These are phyloP conservation scores for Aspergillus sp. DNA, from an alignment of 2,329 filamentous ascomycete genomes.

Conservation along the genomic window DNA sequence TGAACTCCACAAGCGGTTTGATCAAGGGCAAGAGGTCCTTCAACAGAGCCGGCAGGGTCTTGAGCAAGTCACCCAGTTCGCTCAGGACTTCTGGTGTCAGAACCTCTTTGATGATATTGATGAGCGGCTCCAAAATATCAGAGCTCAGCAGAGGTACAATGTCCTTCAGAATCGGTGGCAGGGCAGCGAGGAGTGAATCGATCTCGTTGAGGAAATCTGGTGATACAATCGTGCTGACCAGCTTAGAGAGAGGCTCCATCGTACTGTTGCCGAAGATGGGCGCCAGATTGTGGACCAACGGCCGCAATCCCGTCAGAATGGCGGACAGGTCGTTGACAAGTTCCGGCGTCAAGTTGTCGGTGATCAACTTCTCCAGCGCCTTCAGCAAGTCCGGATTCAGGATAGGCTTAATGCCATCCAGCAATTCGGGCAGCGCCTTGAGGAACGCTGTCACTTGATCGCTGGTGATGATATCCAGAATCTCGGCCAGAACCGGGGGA, in stretches of 20 bases:
- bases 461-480: neutral
- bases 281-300: neutral
- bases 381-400: neutral
- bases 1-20: neutral
- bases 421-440: neutral
- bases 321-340: neutral
- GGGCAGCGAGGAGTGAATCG: neutral
- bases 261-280: neutral
- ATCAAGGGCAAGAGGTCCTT: neutral
- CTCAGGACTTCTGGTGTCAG: neutral
- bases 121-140: neutral
- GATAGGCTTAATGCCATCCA: neutral
- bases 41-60: neutral
- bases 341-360: neutral
- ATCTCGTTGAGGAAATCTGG: neutral
- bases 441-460: neutral
- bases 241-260: neutral
- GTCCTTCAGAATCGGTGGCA: neutral
- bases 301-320: neutral
- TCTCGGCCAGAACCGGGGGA: neutral
- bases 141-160: neutral
- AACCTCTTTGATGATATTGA: neutral
- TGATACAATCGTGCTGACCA: neutral
- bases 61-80: neutral
- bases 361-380: neutral